Evolutionary conservation across 1,139 yeast species (phyloP).

Genomic region (Hemisphaericaspora xylofermentans): DNA sequence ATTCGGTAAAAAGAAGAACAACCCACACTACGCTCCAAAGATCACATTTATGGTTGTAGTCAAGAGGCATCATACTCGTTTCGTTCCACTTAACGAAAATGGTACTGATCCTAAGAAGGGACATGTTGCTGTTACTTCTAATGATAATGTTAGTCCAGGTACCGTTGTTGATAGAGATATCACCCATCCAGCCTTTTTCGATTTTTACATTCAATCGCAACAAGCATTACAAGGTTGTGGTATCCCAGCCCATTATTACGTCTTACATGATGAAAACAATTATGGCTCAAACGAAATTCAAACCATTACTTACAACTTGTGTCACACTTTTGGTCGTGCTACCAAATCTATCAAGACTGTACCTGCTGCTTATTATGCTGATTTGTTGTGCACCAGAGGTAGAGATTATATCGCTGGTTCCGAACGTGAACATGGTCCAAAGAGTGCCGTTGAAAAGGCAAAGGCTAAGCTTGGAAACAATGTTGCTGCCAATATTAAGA

Average conservation of each 20-base stretch:
- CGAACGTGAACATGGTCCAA: constrained; percentile 3
- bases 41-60: constrained; percentile 16
- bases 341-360: constrained; percentile 15
- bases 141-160: constrained; percentile 16
- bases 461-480: constrained; percentile 10
- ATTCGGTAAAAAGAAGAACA: constrained; percentile 10
- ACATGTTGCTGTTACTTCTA: constrained; percentile 13
- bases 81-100: constrained; percentile 14
- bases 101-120: constrained; percentile 8
- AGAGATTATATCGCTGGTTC: constrained; percentile 11
- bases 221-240: constrained; percentile 16
- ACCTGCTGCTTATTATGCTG: constrained; percentile 16
- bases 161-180: constrained; percentile 13
- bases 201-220: constrained; percentile 16
- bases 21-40: constrained; percentile 10
- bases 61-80: constrained; percentile 15
- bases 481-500: constrained; percentile 9
- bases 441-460: constrained; percentile 8
- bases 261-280: constrained; percentile 15
- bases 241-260: constrained; percentile 16
- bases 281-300: constrained; percentile 14
- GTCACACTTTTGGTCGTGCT: constrained; percentile 17
- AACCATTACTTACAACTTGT: constrained; percentile 13
- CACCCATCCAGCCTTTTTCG: constrained; percentile 14
- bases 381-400: constrained; percentile 15